Conservation (phyloP, 441 rosid species). For the Kokia cookei region DNA sequence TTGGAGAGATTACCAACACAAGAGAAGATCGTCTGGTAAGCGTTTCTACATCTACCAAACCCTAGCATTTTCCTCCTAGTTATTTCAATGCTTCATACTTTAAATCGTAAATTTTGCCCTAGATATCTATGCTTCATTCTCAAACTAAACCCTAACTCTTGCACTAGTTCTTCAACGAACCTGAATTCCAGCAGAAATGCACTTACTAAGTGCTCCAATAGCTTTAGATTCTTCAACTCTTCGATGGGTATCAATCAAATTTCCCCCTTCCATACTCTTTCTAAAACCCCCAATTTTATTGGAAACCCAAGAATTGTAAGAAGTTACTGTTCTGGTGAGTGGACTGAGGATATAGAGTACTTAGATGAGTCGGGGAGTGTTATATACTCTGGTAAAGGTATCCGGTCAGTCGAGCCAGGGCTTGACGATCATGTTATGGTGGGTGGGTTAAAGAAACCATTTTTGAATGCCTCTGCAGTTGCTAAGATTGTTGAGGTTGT, state of each 20-base stretch:
- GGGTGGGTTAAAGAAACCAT: constrained; percentile 77
- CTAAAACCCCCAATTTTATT: constrained; percentile 14
- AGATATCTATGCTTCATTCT: constrained; percentile 27
- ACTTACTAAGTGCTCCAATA: neutral
- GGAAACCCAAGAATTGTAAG: constrained; percentile 17
- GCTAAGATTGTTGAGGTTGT: constrained; percentile 87
- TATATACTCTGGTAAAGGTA: constrained; percentile 71
- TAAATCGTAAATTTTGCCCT: constrained; percentile 13
- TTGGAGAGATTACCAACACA: neutral
- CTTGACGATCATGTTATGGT: constrained; percentile 79
- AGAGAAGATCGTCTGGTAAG: neutral
- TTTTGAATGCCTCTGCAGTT: constrained; percentile 70
- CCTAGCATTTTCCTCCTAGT: neutral
- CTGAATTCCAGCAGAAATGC: constrained; percentile 7
- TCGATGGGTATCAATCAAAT: constrained; percentile 21
- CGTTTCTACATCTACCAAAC: neutral
- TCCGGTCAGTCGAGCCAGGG: constrained; percentile 83
- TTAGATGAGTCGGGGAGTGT: constrained; percentile 85
- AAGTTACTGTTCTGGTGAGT: constrained; percentile 48
- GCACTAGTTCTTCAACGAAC: constrained; percentile 13
- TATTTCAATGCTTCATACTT: constrained; percentile 5
- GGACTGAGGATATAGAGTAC: constrained; percentile 89
- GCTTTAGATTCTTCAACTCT: constrained; percentile 13
- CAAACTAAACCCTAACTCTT: constrained; percentile 19
- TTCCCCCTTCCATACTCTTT: constrained; percentile 5